Base-by-base conservation (phyloP, 129 eudicot species). In the Centella asiatica region DNA sequence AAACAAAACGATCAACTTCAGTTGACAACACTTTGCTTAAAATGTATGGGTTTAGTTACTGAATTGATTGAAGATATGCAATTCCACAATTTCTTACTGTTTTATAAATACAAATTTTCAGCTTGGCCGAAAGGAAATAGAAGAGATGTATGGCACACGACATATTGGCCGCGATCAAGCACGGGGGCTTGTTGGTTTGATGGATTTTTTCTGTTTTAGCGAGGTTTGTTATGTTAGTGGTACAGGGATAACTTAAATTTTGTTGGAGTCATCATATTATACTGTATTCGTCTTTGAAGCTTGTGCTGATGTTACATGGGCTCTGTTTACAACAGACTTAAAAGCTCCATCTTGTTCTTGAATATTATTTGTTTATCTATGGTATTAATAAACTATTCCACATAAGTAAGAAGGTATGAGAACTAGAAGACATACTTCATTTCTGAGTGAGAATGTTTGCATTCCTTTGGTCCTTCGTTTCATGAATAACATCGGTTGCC, bases 161-260 rank as follows among this genome's bases (percentile, higher is more conserved):
- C 95, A 92, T 70, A 87, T 92, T 40, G 96, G 98, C 14, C 98
- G 92, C 72, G 90, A 92, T 80, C 98, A 92, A 76, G 96, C 96
- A 52, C 80, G 96, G 2, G 82, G 80, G 25, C 98, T 92, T 17
- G 96, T 87, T 49, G 84, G 98, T 47, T 84, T 92, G 83, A 87
- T 87, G 98, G 98, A 92, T 74, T 81, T 92, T 77, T 92, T 92
- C 76, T 92, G 98, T 85, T 92, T 92, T 71, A 92, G 98, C 40
- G 98, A 92, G 98, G 96, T 92, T 79, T 1, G 82, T 82, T 29
- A 28, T 61, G 47, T 62, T 52, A 24, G 48, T 44, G 34, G 15
- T 13, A 60, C 42, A 24, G 23, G 17, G 44, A 62, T 54, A n/a
- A 44, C 20, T 62, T 31, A 37, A 33, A 42, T 25, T 55, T 29